These are phyloP conservation scores for Orbilia blumenaviensis DNA, from an alignment of 2,329 filamentous ascomycete genomes.

Conservation along the genomic window DNA sequence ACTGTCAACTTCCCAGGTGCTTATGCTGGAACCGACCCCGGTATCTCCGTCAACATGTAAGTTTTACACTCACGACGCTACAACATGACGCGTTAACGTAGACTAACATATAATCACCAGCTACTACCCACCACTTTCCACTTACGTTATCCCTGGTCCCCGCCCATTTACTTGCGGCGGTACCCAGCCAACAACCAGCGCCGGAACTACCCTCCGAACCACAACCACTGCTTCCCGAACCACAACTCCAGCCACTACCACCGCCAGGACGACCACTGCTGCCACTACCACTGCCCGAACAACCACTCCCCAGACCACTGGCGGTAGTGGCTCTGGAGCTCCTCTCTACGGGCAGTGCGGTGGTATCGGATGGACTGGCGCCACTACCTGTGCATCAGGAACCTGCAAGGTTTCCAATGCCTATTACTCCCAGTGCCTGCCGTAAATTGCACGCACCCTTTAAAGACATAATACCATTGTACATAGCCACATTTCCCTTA, in stretches of 20 bases:
- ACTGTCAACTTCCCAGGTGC: conserved; percentile 57
- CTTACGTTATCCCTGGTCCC: conserved; percentile 63
- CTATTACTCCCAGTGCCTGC: conserved; percentile 42
- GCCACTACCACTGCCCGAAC: conserved; percentile 10
- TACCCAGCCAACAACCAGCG: conserved; percentile 15
- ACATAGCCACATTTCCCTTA: conserved; percentile 20
- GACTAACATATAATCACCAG: conserved; percentile 55
- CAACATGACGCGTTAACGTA: neutral
- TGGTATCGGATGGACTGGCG: conserved; percentile 44
- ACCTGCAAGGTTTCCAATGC: conserved; percentile 16
- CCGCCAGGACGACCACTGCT: neutral
- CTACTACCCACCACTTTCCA: conserved; percentile 60
- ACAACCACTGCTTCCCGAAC: neutral
- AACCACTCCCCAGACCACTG: conserved; percentile 28
- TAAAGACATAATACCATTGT: conserved; percentile 21
- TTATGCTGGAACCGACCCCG: conserved; percentile 57
- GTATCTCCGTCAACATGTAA: conserved; percentile 55
- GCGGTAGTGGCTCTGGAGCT: conserved; percentile 1
- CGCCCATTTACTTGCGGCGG: conserved; percentile 55
- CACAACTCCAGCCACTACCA: neutral
- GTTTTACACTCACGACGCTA: neutral
- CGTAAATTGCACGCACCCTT: neutral
- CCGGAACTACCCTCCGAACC: neutral
- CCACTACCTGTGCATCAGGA: conserved; percentile 49
- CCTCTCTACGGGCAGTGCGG: conserved; percentile 47